Evolutionary conservation across 2,329 filamentous ascomycete genomes (phyloP).

Genomic region (Colletotrichum sp.): DNA sequence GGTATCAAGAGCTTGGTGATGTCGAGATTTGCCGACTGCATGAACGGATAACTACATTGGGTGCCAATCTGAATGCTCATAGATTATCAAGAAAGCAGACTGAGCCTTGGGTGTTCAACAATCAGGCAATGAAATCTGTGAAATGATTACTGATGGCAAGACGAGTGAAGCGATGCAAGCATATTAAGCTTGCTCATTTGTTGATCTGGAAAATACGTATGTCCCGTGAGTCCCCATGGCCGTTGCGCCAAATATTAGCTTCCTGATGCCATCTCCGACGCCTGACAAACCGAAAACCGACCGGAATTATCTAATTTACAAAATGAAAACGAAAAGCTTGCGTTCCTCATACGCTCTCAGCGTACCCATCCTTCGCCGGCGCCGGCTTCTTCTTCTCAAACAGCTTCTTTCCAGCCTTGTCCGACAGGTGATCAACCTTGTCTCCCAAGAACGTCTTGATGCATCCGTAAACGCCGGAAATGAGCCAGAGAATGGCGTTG

Average conservation of each 20-base stretch:
- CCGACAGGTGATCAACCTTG: conserved; percentile 42
- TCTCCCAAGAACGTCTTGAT: conserved; percentile 46
- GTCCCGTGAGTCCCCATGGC: background rate
- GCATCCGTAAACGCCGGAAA: conserved; percentile 47
- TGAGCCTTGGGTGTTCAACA: background rate
- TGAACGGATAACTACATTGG: fast-evolving
- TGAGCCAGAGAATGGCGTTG: conserved; percentile 70
- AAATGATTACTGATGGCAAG: background rate
- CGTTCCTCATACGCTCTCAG: conserved; percentile 31
- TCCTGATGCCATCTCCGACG: background rate
- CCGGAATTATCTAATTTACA: background rate
- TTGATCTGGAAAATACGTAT: background rate
- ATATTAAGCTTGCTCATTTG: background rate
- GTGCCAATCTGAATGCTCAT: background rate
- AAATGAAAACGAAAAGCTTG: background rate
- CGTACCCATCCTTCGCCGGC: conserved; percentile 26
- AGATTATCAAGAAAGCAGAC: background rate
- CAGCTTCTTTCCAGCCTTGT: conserved; percentile 42
- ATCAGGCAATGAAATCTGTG: too few relatives aligned
- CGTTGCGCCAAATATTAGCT: background rate
- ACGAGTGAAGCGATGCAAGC: background rate
- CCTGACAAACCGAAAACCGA: background rate
- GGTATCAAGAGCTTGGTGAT: background rate
- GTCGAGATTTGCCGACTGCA: background rate
- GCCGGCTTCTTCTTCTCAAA: conserved; percentile 35